Conservation (phyloP, 306 rosid species). For the Neltuma alba region DNA sequence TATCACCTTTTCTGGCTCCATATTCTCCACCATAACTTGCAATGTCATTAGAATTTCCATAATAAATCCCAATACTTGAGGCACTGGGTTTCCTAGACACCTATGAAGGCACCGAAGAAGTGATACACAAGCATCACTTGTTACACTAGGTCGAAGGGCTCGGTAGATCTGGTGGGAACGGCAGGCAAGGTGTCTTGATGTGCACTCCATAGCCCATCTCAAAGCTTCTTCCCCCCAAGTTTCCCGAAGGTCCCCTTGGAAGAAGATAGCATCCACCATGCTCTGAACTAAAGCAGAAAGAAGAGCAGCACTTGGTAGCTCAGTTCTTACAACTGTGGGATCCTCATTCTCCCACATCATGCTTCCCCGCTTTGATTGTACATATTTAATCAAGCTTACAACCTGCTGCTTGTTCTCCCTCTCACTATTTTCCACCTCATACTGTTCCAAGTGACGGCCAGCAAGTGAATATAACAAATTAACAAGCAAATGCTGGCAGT, state of each 20-base stretch:
- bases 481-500: constrained; percentile 98
- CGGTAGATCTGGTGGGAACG: constrained; percentile 99
- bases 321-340: constrained; percentile 90
- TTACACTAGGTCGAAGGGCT: constrained; percentile 94
- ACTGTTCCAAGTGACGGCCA: constrained; percentile 96
- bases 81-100: constrained; percentile 96
- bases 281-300: constrained; percentile 98
- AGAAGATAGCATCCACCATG: constrained; percentile 99
- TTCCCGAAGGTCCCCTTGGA: constrained; percentile 98
- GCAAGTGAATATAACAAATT: constrained; percentile 96
- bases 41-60: constrained; percentile 95
- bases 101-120: constrained; percentile 97
- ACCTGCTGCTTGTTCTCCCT: constrained; percentile 99
- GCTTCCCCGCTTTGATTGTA: constrained; percentile 98
- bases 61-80: constrained; percentile 92
- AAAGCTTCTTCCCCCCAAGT: constrained; percentile 99
- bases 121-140: constrained; percentile 93
- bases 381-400: constrained; percentile 96
- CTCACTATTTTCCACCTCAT: constrained; percentile 96
- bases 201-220: constrained; percentile 99
- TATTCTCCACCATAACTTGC: constrained; percentile 99
- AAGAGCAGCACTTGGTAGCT: constrained; percentile 99
- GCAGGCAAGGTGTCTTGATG: constrained; percentile 96
- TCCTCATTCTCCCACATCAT: constrained; percentile 99
- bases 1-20: constrained; percentile 99